Base-by-base conservation (phyloP, 768 basidiomycete species). In the Pleurotus tuber-regium region DNA sequence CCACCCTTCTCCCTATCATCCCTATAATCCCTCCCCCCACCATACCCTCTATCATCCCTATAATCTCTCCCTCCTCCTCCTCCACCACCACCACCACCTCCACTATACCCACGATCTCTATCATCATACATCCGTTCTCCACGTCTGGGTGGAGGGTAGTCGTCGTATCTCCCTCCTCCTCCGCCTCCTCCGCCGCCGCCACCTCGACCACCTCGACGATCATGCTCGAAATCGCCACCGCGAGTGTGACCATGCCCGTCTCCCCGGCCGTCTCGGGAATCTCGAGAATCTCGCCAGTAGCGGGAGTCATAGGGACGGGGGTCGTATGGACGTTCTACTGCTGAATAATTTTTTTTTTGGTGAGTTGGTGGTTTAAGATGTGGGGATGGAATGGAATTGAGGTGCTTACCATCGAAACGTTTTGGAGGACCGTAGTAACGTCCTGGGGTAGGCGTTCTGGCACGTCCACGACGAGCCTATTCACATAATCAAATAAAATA, bases 371-470 rank as follows among this genome's bases (percentile, higher is more conserved):
- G 26, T 19, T 43, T 23, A 38, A 21, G 33, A 47, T 16, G 33
- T 2, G 26, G 19, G 1, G 19, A 43, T 46, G 31, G 18, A 44
- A 54, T n/a, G n/a, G n/a, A n/a, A n/a, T n/a, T n/a, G 23, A 51
- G 58, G 23, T 29, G 67, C 79, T 53, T 59, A 86, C 86, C 66
- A 55, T 87, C 85, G 53, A 74, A 70, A 31, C 89, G 79, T 72
- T 95, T 93, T 38, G 93, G 91, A 41, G 93, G 92, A 0, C 93
- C 95, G 56, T 90, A 92, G 79, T 99, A 99, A 48, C 88, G 74
- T 23, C 96, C 96, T 2, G 96, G 96, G 4, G 96, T 99, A 2
- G 96, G 89, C 10, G 92, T 90, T 57, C 92, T 78, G 14, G 92
- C 92, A 55, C 92, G 86, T 51, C 88, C 92, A 58, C 92, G 87